Base-by-base conservation (phyloP, 495 filamentous ascomycete genomes). In the Hypoxylon cercidicola region DNA sequence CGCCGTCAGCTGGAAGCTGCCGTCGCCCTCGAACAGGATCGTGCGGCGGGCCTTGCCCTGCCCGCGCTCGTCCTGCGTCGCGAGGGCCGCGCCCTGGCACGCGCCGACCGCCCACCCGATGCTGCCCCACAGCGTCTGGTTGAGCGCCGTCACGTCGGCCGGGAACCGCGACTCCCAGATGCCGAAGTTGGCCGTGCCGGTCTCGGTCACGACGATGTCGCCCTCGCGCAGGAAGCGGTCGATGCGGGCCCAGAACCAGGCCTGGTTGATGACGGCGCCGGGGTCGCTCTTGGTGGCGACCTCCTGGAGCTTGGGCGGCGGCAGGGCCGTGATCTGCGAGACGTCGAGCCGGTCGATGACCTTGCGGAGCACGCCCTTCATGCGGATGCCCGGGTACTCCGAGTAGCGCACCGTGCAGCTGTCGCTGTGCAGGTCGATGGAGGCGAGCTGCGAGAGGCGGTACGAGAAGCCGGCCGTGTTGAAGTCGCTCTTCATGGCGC, bases 381-480 rank as follows among this genome's bases (percentile, higher is more conserved):
- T 97, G 55, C 85, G 82, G 18, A 93, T 86, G 18, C 89, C 85
- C 0, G 93, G 92, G 67, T 96, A 97, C 70, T 91, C 88, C 0
- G 90, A 91, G 72, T 92, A 93, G 18, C 89, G 82, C 15, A 95
- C 91, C 23, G 81, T 84, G 71, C 89, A 88, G 71, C 87, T 87
- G 45, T 81, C 87, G 76, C 88, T 93, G 76, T 96, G 92, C 72
- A 97, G 90, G 71, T 97, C 93, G 66, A 97, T 93, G 12, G 90
- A 91, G 57, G 89, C 90, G 45, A 93, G 83, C 74, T 92, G 90
- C 10, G 89, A 89, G 35, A 92, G 87, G 58, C 85, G 87, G 70
- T 96, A 97, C 6, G 90, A 90, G 80, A 97, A 97, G 13, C 93
- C 93, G 10, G 89, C 80, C 12, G 93, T 95, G 75, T 97, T 97